A percentile compares a stretch with the other conserved stretches of the same genome.
These are phyloP conservation scores for Jackrogersella multiformis DNA, from an alignment of 495 filamentous ascomycete genomes.

Conservation along the genomic window DNA sequence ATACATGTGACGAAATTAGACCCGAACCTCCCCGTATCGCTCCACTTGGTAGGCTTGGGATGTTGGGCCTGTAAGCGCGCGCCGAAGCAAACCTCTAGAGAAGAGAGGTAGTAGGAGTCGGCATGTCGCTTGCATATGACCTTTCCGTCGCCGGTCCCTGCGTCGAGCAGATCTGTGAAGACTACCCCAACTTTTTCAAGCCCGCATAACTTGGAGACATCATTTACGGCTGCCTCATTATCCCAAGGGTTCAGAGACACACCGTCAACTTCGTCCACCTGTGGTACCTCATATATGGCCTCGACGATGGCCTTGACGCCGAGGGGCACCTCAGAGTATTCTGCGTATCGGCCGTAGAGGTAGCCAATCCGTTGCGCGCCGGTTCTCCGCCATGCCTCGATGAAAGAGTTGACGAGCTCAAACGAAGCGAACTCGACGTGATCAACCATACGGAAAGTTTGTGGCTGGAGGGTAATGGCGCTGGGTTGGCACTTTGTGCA, in stretches of 20 bases:
- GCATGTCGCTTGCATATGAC: conserved; percentile 96
- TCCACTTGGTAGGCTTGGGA: conserved; percentile 95
- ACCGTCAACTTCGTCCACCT: conserved; percentile 89
- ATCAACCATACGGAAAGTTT: conserved; percentile 97
- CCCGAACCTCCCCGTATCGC: conserved; percentile 91
- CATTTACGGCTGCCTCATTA: conserved; percentile 82
- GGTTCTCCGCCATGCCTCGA: conserved; percentile 90
- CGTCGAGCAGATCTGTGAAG: conserved; percentile 91
- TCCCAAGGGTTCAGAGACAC: conserved; percentile 88
- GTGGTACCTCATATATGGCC: conserved; percentile 96
- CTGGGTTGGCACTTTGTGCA: conserved; percentile 99
- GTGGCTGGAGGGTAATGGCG: conserved; percentile 93
- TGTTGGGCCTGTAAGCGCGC: conserved; percentile 85
- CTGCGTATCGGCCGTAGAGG: conserved; percentile 88
- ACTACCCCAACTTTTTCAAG: conserved; percentile 92
- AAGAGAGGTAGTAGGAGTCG: conserved; percentile 93
- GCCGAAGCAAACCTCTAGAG: conserved; percentile 89
- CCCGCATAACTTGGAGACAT: conserved; percentile 84
- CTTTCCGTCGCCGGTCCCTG: conserved; percentile 78
- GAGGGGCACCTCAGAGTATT: conserved; percentile 91
- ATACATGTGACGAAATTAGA: conserved; percentile 98
- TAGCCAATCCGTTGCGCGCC: conserved; percentile 84
- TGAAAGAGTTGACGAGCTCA: conserved; percentile 81
- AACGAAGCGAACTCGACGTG: conserved; percentile 94
- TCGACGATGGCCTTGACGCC: conserved; percentile 97